A percentile compares a stretch with the other conserved stretches of the same genome.
These are phyloP conservation scores for Trametes hirsuta DNA, from an alignment of 1,284 basidiomycete species.

Conservation along the genomic window DNA sequence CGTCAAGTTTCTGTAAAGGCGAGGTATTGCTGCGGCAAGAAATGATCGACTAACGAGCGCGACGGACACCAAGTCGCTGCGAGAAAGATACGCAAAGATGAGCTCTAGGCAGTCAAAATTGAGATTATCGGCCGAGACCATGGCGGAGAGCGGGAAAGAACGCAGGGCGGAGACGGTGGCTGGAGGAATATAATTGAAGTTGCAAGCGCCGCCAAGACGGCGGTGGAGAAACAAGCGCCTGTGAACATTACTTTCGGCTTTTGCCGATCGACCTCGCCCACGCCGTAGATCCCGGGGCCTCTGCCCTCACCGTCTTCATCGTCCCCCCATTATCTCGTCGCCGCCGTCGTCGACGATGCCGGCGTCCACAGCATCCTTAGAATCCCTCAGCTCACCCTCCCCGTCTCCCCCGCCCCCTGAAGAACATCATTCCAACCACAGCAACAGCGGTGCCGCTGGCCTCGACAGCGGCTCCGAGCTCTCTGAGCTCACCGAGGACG, in stretches of 20 bases:
- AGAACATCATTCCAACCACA: conserved; percentile 30
- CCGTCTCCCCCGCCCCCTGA: conserved; percentile 44
- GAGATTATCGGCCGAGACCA: conserved; percentile 69
- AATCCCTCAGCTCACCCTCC: conserved; percentile 65
- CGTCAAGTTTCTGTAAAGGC: conserved; percentile 57
- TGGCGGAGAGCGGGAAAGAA: conserved; percentile 25
- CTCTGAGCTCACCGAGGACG: conserved; percentile 81
- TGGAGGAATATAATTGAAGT: not conserved
- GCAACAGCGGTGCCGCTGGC: conserved; percentile 29
- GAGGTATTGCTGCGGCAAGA: conserved; percentile 59
- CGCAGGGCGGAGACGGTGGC: not conserved
- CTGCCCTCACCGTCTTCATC: conserved; percentile 3
- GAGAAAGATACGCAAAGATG: conserved; percentile 56
- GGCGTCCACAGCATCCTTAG: conserved; percentile 59
- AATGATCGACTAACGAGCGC: conserved; percentile 68
- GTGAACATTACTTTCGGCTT: conserved; percentile 5
- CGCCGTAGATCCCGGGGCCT: conserved; percentile 7
- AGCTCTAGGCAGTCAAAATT: conserved; percentile 72
- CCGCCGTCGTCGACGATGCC: conserved; percentile 47
- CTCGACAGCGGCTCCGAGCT: conserved; percentile 74
- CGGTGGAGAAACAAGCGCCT: not conserved
- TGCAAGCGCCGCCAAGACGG: not conserved
- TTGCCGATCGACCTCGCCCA: conserved; percentile 12
- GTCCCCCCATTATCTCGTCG: conserved; percentile 22
- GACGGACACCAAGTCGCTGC: conserved; percentile 58